Percentiles rank a stretch among this genome's conserved stretches.
phyloP scores from a whole-genome alignment of 2,329 filamentous ascomycete species.

The Microsporum canis region DNA sequence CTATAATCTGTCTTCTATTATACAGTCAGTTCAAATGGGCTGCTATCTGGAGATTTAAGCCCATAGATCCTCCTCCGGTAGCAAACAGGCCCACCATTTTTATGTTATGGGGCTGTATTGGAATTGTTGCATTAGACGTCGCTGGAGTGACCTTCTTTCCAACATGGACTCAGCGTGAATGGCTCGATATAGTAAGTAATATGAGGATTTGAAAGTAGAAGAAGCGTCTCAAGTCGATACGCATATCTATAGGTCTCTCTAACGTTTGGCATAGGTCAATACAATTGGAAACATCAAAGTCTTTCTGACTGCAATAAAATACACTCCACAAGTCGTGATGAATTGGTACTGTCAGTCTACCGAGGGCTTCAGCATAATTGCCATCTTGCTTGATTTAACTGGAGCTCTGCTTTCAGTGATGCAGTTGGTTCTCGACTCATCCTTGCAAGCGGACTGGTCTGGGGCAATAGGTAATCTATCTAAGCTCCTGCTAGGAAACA shows the following conservation, averaged over 20 bases:
- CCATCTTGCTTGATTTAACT: background rate
- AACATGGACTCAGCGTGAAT: background rate
- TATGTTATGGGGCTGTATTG: background rate
- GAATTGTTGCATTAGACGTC: background rate
- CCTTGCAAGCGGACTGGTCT: background rate
- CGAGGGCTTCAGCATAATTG: background rate
- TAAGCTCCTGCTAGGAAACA: background rate
- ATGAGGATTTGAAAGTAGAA: background rate
- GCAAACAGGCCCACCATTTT: background rate
- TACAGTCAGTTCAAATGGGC: background rate
- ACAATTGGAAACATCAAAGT: background rate
- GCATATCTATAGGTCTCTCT: background rate
- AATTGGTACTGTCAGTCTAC: conserved; percentile 69
- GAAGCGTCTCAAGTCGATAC: background rate
- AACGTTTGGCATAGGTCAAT: background rate
- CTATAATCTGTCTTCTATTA: background rate
- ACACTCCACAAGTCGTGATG: conserved; percentile 60
- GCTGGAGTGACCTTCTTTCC: background rate
- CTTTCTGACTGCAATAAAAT: background rate
- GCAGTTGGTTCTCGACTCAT: conserved; percentile 4
- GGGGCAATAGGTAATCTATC: background rate
- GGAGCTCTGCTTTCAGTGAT: background rate
- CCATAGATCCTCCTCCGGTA: no score
- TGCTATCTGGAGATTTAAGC: background rate
- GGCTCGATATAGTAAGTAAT: conserved; percentile 4